phyloP scores from a whole-genome alignment of 768 basidiomycete species.

The Scleroderma bovista region DNA sequence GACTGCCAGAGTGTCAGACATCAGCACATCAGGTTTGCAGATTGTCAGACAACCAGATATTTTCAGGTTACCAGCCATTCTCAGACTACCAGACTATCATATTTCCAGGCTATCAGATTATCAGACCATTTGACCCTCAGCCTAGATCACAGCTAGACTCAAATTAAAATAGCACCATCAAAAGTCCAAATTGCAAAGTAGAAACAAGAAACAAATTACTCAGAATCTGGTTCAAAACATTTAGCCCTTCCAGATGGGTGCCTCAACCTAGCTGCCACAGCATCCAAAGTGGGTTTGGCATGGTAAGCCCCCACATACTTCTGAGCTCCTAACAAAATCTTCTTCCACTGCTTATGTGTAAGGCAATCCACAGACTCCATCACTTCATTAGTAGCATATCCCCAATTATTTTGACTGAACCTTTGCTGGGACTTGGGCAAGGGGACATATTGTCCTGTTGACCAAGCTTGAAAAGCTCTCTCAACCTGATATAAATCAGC shows the following conservation, averaged over 20 bases:
- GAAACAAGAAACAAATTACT: no score
- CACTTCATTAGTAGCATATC: background rate
- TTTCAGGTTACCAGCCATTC: no score
- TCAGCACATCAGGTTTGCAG: no score
- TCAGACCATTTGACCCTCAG: no score
- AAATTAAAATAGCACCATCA: no score
- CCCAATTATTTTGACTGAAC: background rate
- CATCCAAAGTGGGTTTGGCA: background rate
- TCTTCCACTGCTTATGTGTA: background rate
- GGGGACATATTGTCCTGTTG: background rate
- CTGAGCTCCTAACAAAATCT: background rate
- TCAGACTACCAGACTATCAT: no score
- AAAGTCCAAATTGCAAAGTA: no score
- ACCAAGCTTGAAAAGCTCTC: background rate
- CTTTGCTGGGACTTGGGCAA: background rate
- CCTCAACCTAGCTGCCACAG: background rate
- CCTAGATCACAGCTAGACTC: no score
- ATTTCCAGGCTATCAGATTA: no score
- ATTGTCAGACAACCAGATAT: no score
- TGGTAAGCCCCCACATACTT: background rate
- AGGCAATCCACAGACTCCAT: background rate
- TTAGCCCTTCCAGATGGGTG: conserved; percentile 1
- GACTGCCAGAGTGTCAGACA: no score
- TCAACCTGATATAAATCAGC: background rate
- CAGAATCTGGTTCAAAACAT: background rate